phyloP scores from a whole-genome alignment of 2,329 filamentous ascomycete species.

The Colletotrichum sp. region DNA sequence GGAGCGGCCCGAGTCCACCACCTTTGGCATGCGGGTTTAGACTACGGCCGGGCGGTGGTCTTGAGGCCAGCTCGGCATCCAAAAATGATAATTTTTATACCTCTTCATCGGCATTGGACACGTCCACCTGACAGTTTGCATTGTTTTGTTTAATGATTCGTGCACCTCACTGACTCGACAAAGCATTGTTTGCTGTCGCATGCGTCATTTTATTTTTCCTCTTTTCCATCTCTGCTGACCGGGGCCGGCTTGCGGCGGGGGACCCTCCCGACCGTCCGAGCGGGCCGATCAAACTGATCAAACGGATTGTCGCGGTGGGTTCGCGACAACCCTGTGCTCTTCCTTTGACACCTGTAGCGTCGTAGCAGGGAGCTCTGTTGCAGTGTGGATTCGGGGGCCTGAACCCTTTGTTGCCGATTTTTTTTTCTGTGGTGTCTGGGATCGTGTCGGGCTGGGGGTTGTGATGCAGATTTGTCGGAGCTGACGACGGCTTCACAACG shows the following conservation, averaged over 20 bases:
- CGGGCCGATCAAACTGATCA: slow-evolving; percentile 1
- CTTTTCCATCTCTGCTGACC: background rate
- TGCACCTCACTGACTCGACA: background rate
- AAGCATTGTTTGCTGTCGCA: background rate
- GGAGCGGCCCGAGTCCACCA: background rate
- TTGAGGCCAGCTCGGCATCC: background rate
- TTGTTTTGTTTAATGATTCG: background rate
- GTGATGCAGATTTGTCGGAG: background rate
- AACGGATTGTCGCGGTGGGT: background rate
- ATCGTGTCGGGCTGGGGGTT: background rate
- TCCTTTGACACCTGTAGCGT: background rate
- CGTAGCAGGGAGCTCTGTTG: background rate
- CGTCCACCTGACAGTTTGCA: background rate
- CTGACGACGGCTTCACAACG: background rate
- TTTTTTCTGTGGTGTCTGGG: rapidly evolving
- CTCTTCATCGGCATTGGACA: background rate
- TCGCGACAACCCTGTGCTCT: background rate
- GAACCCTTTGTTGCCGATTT: background rate
- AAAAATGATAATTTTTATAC: slow-evolving; percentile 5
- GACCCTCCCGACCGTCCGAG: background rate
- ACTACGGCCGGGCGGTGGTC: background rate
- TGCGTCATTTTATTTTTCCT: background rate
- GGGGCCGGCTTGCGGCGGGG: background rate
- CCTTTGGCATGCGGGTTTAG: background rate
- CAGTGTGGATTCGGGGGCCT: background rate